Evolutionary conservation across 441 rosid species (phyloP), one percentile per base, ranked within the genome.

Genomic region (Euphorbia corollata): DNA sequence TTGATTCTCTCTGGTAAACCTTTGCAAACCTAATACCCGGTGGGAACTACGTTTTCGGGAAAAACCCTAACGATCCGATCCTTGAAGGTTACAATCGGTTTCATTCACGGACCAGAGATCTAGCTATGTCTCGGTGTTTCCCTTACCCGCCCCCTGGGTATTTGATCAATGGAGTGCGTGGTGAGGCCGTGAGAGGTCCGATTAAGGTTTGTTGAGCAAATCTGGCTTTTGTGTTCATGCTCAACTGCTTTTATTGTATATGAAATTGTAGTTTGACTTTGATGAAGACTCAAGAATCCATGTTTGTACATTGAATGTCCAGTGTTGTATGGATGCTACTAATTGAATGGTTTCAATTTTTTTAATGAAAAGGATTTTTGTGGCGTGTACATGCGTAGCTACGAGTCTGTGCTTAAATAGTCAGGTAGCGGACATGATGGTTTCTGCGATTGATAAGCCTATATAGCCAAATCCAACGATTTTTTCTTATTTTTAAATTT

Each of bases 181-280:
- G 71, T 68, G 81, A 79, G 68, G 75, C 84, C 78, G 80, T 79
- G 85, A 79, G 79, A 78, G 75, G 82, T 60, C 77, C 88, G 74
- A 80, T 81, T 77, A 82, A 92, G 98, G 97, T 92, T 84, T 54
- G 96, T 85, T 79, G 79, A 78, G 81, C 82, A 68, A 75, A 41
- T 75, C 61, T 80, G 83, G 77, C 76, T 78, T 77, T 79, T 71
- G 66, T 75, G 55, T 76, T 69, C 36, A 63, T 73, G 81, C 79
- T 78, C 81, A 77, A 75, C 82, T 63, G 45, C 58, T 58, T 68
- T 32, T 3, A 8, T 64, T 64, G 51, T 41, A 24, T 18, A 47
- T 5, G 20, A 47, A 38, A 13, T 54, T 62, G 67, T 61, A 30
- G 15, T 39, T 63, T 47, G 19, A 66, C 51, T 22, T 38, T 53